Percentiles rank a stretch among this genome's conserved stretches.
These are phyloP conservation scores for Wakefieldia striispora DNA, from an alignment of 768 basidiomycete genomes.

Conservation along the genomic window DNA sequence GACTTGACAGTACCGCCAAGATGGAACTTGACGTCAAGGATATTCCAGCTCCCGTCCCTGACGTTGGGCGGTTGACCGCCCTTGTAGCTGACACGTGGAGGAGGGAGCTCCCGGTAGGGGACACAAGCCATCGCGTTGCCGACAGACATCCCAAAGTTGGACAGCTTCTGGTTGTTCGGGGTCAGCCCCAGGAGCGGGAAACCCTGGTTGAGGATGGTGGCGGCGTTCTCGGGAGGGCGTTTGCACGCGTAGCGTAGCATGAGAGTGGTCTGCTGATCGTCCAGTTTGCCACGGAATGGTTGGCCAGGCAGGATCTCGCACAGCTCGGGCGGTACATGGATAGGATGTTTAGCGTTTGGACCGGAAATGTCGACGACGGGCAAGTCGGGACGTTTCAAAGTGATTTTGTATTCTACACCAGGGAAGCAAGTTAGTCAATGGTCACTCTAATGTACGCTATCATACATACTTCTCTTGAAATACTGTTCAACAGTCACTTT, in stretches of 20 bases:
- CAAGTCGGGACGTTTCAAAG: conserved; percentile 46
- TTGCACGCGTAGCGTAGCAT: conserved; percentile 75
- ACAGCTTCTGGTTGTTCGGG: conserved; percentile 37
- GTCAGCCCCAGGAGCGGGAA: conserved; percentile 54
- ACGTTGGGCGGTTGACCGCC: conserved; percentile 42
- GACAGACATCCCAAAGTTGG: conserved; percentile 60
- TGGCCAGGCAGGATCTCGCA: conserved; percentile 63
- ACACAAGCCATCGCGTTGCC: conserved; percentile 57
- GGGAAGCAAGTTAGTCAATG: conserved; percentile 4
- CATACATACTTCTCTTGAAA: conserved; percentile 55
- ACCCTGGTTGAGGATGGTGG: conserved; percentile 56
- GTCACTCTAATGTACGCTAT: not conserved
- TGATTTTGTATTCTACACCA: conserved; percentile 57
- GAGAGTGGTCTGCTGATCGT: conserved; percentile 55
- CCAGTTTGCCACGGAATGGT: conserved; percentile 59
- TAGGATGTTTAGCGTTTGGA: conserved; percentile 25
- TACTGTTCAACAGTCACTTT: conserved; percentile 59
- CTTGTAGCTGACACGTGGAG: conserved; percentile 58
- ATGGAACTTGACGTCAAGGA: conserved; percentile 69
- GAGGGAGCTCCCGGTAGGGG: conserved; percentile 60
- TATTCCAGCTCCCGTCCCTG: conserved; percentile 73
- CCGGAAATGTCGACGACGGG: conserved; percentile 57
- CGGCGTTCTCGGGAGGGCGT: conserved; percentile 56
- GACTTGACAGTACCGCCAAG: conserved; percentile 45
- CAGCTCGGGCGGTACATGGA: conserved; percentile 64